Evolutionary conservation across 1,139 yeast genomes (phyloP), one percentile per base, ranked within the genome.

Genomic region (Zhuliangozyma blackwelliae): DNA sequence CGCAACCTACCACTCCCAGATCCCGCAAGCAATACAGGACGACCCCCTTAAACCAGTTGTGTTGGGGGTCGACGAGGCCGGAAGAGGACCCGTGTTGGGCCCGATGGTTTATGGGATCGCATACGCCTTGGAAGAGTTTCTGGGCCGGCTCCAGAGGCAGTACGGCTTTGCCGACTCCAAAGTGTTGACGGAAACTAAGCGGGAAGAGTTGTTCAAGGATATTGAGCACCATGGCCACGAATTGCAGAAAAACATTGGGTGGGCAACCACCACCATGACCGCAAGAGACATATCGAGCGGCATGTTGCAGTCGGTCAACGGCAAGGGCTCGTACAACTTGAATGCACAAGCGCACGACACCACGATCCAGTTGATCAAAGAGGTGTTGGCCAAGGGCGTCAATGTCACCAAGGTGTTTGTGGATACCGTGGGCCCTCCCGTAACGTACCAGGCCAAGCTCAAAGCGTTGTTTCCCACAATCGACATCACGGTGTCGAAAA

Each of bases 381-480:
- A 57, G 19, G 81, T 86, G 0, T 37, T 86, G 4, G 74, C 72
- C 22, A 62, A 65, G 31, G 85, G 88, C 0, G 81, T 86, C 13
- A 76, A 78, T 31, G 57, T 92, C 2, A 68, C 65, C 19, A 86
- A 85, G 51, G 74, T 90, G 0, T 94, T 73, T 56, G 92, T 94
- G 7, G 99, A 94, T 54, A 94, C 99, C 0, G 98, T 94, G 27
- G 98, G 99, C 0, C 97, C 97, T 1, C 97, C 98, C 5, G 75
- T 62, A 1, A 67, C 83, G 29, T 94, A 94, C 55, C 95, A 86
- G 52, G 77, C 72, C 16, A 92, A 90, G 57, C 65, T 94, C 34
- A 74, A 77, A 42, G 59, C 61, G 22, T 60, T 76, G 37, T 94
- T 94, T 52, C 96, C 97, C 0, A 61, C 59, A 1, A 64, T 88